phyloP scores from a whole-genome alignment of 176 grass and related monocot species.

The Olyra latifolia region DNA sequence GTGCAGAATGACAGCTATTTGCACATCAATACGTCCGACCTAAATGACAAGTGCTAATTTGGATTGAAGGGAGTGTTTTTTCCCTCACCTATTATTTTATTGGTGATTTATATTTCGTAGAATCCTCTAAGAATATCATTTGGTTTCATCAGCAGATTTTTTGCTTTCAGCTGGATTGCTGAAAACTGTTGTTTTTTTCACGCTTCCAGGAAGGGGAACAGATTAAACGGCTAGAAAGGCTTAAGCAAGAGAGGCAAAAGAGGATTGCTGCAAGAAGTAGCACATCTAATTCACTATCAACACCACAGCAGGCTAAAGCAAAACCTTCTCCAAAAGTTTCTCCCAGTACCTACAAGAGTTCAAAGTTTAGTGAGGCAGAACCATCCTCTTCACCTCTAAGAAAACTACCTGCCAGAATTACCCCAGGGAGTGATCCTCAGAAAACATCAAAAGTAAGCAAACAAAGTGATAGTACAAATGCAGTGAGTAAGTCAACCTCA shows the following conservation, averaged over 20 bases:
- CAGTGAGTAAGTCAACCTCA: slow-evolving; percentile 69
- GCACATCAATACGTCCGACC: background rate
- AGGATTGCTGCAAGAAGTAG: slow-evolving; percentile 75
- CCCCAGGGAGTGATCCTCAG: slow-evolving; percentile 36
- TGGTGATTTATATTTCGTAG: background rate
- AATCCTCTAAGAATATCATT: background rate
- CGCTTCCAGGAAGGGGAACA: slow-evolving; percentile 85
- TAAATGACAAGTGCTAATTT: background rate
- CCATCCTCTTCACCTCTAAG: slow-evolving; percentile 53
- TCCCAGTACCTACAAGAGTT: slow-evolving; percentile 51
- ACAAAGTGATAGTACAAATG: slow-evolving; percentile 30
- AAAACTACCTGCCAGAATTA: slow-evolving; percentile 40
- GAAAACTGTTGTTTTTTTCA: background rate
- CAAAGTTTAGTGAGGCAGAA: slow-evolving; percentile 50
- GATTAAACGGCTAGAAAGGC: slow-evolving; percentile 75
- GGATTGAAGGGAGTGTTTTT: background rate
- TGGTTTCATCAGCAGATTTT: background rate
- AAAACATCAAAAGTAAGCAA: slow-evolving; percentile 49
- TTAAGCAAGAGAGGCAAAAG: slow-evolving; percentile 94
- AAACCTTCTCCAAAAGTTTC: slow-evolving; percentile 54
- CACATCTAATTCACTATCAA: slow-evolving; percentile 38
- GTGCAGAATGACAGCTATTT: background rate
- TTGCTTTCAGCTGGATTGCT: background rate
- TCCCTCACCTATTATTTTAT: background rate
- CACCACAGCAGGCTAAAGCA: slow-evolving; percentile 47